These are phyloP conservation scores for Aristolochia californica DNA, from an alignment of 164 flowering plant species.

Conservation along the genomic window DNA sequence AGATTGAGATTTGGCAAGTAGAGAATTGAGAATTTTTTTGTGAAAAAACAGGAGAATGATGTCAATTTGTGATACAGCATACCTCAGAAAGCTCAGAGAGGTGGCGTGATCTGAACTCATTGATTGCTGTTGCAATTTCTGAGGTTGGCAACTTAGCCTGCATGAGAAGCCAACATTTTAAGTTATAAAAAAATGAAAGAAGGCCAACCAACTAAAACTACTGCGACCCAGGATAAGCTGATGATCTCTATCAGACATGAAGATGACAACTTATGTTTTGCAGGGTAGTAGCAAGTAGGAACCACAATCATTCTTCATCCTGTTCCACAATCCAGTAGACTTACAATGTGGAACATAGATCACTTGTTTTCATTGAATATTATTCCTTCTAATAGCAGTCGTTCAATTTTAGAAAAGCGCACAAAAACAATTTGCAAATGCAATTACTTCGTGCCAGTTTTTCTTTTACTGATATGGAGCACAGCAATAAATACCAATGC, in stretches of 20 bases:
- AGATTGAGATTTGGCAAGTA: not conserved
- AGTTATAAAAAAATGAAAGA: not conserved
- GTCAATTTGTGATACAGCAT: conserved; percentile 5
- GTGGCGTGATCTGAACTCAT: conserved; percentile 91
- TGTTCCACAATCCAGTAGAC: no score
- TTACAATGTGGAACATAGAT: no score
- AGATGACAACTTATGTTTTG: no score
- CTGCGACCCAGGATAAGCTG: no score
- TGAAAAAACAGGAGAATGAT: not conserved
- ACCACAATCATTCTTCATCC: no score
- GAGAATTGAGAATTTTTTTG: not conserved
- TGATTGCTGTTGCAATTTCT: conserved; percentile 91
- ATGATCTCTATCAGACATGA: no score
- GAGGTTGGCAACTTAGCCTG: conserved; percentile 91
- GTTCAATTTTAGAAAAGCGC: no score
- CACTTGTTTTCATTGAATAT: no score
- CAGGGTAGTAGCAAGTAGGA: no score
- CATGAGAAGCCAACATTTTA: conserved; percentile 4
- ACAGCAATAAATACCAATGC: not conserved
- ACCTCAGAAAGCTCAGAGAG: conserved; percentile 98
- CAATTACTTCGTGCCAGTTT: no score
- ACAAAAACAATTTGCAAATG: no score
- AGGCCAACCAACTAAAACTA: not conserved
- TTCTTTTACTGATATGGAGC: not conserved
- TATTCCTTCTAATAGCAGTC: no score